phyloP scores from a whole-genome alignment of 768 basidiomycete genomes.

The Lactifluus hygrophoroides region DNA sequence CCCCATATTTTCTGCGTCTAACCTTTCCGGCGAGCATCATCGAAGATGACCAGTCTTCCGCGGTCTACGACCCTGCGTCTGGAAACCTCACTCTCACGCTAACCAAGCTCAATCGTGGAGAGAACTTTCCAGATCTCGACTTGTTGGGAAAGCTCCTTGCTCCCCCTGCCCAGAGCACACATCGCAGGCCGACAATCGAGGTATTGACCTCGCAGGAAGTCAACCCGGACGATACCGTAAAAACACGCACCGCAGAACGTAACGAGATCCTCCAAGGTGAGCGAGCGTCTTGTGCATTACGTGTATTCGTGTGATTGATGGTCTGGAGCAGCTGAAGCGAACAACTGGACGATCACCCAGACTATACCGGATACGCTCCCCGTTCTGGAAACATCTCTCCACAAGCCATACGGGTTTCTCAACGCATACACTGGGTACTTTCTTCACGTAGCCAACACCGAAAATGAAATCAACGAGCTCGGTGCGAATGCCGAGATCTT shows the following conservation, averaged over 20 bases:
- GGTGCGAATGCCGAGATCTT: conserved; percentile 58
- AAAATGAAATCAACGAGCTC: conserved; percentile 79
- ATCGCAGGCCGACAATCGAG: conserved; percentile 43
- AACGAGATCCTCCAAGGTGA: conserved; percentile 50
- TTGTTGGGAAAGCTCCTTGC: conserved; percentile 70
- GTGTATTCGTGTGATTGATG: not conserved
- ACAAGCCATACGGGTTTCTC: conserved; percentile 67
- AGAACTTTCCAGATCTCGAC: conserved; percentile 70
- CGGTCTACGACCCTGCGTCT: conserved; percentile 66
- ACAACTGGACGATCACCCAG: conserved; percentile 76
- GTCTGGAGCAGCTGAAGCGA: conserved; percentile 50
- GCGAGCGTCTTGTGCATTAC: conserved; percentile 9
- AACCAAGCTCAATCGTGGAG: conserved; percentile 57
- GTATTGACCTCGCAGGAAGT: conserved; percentile 33
- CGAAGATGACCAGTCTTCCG: conserved; percentile 60
- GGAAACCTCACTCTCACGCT: conserved; percentile 71
- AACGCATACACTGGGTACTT: conserved; percentile 71
- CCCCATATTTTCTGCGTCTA: conserved; percentile 78
- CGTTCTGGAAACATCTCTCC: conserved; percentile 32
- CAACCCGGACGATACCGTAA: not conserved
- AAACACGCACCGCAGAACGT: conserved; percentile 28
- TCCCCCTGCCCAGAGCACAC: conserved; percentile 38
- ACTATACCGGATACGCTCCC: conserved; percentile 37
- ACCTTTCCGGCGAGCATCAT: conserved; percentile 61
- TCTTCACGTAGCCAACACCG: conserved; percentile 56